Conservation (phyloP, 2,329 filamentous ascomycete species). For the Coleophoma crateriformis region DNA sequence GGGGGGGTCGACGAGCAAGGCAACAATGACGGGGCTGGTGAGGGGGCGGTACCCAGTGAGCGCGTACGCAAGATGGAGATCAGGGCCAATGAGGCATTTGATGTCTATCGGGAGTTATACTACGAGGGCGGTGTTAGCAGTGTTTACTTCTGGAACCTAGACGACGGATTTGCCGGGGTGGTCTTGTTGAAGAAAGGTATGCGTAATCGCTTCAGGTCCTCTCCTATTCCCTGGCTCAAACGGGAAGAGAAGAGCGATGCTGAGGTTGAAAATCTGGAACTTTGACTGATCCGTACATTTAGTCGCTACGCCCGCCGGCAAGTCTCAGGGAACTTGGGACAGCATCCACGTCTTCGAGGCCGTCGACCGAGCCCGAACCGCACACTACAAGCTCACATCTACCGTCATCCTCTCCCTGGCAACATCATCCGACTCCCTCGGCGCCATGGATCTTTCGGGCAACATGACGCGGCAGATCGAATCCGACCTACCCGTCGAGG, state of each 20-base stretch:
- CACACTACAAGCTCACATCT: constrained; percentile 96
- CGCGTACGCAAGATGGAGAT: constrained; percentile 90
- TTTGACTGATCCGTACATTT: neutral
- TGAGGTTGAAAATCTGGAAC: neutral
- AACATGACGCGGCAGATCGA: constrained; percentile 98
- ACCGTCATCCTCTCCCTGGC: constrained; percentile 91
- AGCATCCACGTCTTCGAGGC: constrained; percentile 98
- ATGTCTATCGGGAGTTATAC: constrained; percentile 94
- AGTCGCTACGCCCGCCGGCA: constrained; percentile 62
- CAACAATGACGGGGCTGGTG: constrained; percentile 56
- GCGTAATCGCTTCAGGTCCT: constrained; percentile 24
- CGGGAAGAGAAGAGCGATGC: too few relatives aligned
- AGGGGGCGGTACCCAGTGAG: constrained; percentile 85
- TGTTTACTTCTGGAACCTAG: constrained; percentile 97
- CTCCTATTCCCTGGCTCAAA: neutral
- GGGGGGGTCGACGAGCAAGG: constrained; percentile 44
- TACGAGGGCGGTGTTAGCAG: constrained; percentile 94
- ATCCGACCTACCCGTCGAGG: constrained; percentile 82
- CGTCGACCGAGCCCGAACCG: constrained; percentile 82
- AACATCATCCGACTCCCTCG: constrained; percentile 60
- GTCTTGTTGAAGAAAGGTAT: constrained; percentile 90
- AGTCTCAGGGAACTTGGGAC: constrained; percentile 83
- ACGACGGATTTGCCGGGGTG: constrained; percentile 95
- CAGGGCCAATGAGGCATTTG: constrained; percentile 90
- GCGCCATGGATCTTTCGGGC: constrained; percentile 85